phyloP scores from a whole-genome alignment of 2,329 filamentous ascomycete genomes.

The Exophiala sp. region DNA sequence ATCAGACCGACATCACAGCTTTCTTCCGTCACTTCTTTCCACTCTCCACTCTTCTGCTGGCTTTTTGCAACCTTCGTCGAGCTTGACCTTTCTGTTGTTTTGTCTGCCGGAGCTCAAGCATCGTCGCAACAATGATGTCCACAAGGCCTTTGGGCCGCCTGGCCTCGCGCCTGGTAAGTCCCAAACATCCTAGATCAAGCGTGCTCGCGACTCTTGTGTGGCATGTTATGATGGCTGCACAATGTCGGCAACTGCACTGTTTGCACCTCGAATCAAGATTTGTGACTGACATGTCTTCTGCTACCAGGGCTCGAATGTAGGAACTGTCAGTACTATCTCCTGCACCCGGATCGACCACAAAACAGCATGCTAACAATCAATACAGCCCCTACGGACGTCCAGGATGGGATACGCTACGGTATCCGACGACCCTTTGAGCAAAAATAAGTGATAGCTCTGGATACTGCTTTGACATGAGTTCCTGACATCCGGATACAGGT shows the following conservation, averaged over 20 bases:
- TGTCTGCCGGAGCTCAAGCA: constrained; percentile 34
- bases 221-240: constrained; percentile 4
- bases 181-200: constrained; percentile 37
- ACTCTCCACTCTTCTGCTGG: constrained; percentile 36
- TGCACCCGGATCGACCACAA: constrained; percentile 2
- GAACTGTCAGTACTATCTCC: constrained; percentile 37
- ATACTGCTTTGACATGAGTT: background rate
- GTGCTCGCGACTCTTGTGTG: constrained; percentile 7
- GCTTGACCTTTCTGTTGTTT: constrained; percentile 31
- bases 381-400: constrained; percentile 28
- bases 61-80: constrained; percentile 30
- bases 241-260: constrained; percentile 1
- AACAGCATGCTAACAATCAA: constrained; percentile 19
- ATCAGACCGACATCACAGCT: constrained; percentile 32
- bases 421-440: constrained; percentile 76
- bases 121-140: constrained; percentile 43
- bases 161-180: constrained; percentile 30
- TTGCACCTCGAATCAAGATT: background rate
- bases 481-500: constrained; percentile 48
- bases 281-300: constrained; percentile 11
- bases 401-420: constrained; percentile 29
- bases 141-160: constrained; percentile 33
- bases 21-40: constrained; percentile 35
- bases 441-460: constrained; percentile 48
- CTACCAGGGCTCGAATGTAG: constrained; percentile 41